A percentile compares a stretch with the other conserved stretches of the same genome.
Evolutionary conservation across 768 basidiomycete species (phyloP).

Genomic region (Tulasnella sp.): DNA sequence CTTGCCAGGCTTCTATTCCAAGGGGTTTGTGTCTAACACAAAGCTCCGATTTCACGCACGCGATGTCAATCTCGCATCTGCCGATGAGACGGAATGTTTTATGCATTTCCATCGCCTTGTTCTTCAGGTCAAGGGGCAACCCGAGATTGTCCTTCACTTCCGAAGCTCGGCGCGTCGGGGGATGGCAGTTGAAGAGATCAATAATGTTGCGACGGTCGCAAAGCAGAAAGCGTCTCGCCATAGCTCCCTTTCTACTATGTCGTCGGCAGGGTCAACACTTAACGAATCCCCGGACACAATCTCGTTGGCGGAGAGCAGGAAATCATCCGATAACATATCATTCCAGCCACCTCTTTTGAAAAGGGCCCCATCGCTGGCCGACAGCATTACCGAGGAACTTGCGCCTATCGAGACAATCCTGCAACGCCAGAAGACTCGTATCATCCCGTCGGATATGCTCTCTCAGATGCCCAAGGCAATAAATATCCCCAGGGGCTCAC

Average conservation of each 20-base stretch:
- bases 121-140: conserved; percentile 37
- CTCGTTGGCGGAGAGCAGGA: conserved; percentile 13
- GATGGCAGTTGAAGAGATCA: conserved; percentile 34
- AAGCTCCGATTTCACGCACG: conserved; percentile 33
- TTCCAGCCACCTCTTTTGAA: conserved; percentile 1
- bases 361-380: not conserved
- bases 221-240: not conserved
- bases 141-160: conserved; percentile 41
- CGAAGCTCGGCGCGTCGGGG: conserved; percentile 32
- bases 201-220: conserved; percentile 18
- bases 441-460: conserved; percentile 26
- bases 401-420: conserved; percentile 37
- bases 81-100: conserved; percentile 16
- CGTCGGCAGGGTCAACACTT: too few species aligned
- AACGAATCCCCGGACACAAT: not conserved
- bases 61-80: conserved; percentile 27
- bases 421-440: conserved; percentile 31
- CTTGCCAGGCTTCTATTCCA: conserved; percentile 34
- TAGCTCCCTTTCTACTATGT: not conserved
- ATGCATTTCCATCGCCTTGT: conserved; percentile 27
- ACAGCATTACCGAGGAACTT: conserved; percentile 21
- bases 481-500: conserved; percentile 33
- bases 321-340: conserved; percentile 5
- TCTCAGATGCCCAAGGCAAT: conserved; percentile 36
- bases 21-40: conserved; percentile 31